phyloP scores from a whole-genome alignment of 345 rosid genomes.

The Bruguiera parviflora region DNA sequence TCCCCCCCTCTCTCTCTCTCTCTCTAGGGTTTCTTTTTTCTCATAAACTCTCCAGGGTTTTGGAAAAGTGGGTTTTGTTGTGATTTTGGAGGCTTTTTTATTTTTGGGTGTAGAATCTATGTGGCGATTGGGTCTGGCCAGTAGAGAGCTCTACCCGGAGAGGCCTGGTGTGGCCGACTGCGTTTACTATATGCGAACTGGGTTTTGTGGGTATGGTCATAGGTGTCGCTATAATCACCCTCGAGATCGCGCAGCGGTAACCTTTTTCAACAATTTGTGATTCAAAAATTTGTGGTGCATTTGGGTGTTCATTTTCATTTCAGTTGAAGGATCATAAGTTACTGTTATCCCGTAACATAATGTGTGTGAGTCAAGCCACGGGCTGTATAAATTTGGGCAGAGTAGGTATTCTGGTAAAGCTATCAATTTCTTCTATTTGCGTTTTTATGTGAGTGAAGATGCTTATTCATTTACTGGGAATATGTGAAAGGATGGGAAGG shows the following conservation, averaged over 20 bases:
- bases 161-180: conserved; percentile 25
- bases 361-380: neutral
- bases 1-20: neutral
- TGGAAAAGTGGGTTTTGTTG: conserved; percentile 12
- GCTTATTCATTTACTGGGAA: too few relatives aligned
- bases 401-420: too few relatives aligned
- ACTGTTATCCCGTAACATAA: neutral
- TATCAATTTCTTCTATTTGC: too few relatives aligned
- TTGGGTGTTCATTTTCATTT: conserved; percentile 1
- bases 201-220: conserved; percentile 26
- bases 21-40: too few relatives aligned
- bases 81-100: conserved; percentile 30
- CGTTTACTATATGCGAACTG: conserved; percentile 30
- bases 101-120: conserved; percentile 16
- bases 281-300: neutral
- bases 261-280: neutral
- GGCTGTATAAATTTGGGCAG: too few relatives aligned
- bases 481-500: too few relatives aligned
- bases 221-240: conserved; percentile 33
- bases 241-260: conserved; percentile 25
- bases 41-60: conserved; percentile 12
- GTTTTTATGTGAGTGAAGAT: too few relatives aligned
- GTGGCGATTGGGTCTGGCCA: conserved; percentile 18
- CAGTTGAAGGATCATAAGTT: conserved; percentile 1
- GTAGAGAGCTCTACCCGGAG: conserved; percentile 26